phyloP scores from a whole-genome alignment of 169 alveolate genomes.

The Ichthyophthirius multifiliis region DNA sequence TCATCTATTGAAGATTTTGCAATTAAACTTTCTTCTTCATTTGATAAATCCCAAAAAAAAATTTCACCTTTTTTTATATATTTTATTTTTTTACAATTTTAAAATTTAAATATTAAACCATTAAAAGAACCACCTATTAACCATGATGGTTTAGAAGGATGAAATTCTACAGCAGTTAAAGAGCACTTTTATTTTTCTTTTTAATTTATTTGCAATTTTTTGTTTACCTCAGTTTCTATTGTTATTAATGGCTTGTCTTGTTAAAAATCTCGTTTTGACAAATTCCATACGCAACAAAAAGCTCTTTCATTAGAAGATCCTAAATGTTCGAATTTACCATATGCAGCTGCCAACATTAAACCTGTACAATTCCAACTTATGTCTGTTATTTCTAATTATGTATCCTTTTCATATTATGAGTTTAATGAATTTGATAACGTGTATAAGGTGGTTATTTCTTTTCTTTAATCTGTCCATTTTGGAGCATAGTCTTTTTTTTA shows the following conservation, averaged over 20 bases:
- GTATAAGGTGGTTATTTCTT: conserved; percentile 15
- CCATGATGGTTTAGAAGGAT: conserved; percentile 50
- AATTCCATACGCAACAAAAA: conserved; percentile 55
- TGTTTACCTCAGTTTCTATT: conserved; percentile 13
- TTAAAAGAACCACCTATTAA: conserved; percentile 68
- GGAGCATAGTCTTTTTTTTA: conserved; percentile 16
- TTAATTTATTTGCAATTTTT: not conserved
- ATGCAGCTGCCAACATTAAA: conserved; percentile 60
- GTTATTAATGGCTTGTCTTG: conserved; percentile 42
- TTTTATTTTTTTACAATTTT: not conserved
- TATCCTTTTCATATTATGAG: conserved; percentile 10
- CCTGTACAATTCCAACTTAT: conserved; percentile 70
- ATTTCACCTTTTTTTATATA: conserved; percentile 35
- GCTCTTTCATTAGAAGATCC: conserved; percentile 51
- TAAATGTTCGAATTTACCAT: conserved; percentile 56
- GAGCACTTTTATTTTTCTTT: conserved; percentile 7
- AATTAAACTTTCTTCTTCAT: conserved; percentile 40
- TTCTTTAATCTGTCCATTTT: conserved; percentile 9
- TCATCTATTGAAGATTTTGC: conserved; percentile 55
- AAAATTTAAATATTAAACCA: not conserved
- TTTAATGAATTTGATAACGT: conserved; percentile 1
- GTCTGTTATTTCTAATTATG: conserved; percentile 41
- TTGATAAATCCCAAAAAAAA: conserved; percentile 44
- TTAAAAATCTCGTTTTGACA: conserved; percentile 54
- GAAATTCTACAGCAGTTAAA: conserved; percentile 48